These are phyloP conservation scores for Casaregolazyma suthepensis DNA, from an alignment of 1,139 yeast genomes.

Conservation along the genomic window DNA sequence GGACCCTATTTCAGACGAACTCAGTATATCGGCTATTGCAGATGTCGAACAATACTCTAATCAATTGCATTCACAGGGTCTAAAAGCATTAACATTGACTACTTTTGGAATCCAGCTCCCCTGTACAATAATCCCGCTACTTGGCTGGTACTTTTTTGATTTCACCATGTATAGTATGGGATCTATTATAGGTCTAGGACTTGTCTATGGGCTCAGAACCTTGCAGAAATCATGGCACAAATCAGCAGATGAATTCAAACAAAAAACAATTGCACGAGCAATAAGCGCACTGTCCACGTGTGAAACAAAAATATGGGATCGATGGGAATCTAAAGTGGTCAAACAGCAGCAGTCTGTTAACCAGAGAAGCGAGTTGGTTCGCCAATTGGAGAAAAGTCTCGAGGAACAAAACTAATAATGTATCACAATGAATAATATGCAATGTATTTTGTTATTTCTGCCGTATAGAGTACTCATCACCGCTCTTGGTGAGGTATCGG, in stretches of 20 bases:
- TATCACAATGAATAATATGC: background rate
- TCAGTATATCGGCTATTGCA: constrained; percentile 9
- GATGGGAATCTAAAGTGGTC: constrained; percentile 31
- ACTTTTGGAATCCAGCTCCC: constrained; percentile 35
- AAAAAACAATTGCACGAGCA: constrained; percentile 26
- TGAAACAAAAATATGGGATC: constrained; percentile 24
- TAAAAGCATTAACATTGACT: constrained; percentile 25
- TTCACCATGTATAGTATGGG: constrained; percentile 33
- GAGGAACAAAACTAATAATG: constrained; percentile 5
- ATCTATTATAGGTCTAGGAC: constrained; percentile 34
- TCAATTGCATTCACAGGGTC: constrained; percentile 28
- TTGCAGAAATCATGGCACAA: constrained; percentile 33
- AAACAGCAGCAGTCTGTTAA: constrained; percentile 23
- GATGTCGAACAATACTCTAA: constrained; percentile 15
- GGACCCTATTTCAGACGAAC: constrained; percentile 11
- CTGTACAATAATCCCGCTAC: constrained; percentile 26
- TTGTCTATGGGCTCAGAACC: constrained; percentile 32
- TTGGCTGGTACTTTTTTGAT: constrained; percentile 31
- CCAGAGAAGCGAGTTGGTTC: constrained; percentile 20
- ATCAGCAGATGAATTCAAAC: constrained; percentile 24
- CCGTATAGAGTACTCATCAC: constrained; percentile 84
- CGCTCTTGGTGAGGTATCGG: constrained; percentile 79
- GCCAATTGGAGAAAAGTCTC: constrained; percentile 15
- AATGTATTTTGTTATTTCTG: background rate
- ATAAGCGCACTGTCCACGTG: constrained; percentile 16